These are phyloP conservation scores for Helotiales sp. DNA, from an alignment of 2,329 filamentous ascomycete species.

Conservation along the genomic window DNA sequence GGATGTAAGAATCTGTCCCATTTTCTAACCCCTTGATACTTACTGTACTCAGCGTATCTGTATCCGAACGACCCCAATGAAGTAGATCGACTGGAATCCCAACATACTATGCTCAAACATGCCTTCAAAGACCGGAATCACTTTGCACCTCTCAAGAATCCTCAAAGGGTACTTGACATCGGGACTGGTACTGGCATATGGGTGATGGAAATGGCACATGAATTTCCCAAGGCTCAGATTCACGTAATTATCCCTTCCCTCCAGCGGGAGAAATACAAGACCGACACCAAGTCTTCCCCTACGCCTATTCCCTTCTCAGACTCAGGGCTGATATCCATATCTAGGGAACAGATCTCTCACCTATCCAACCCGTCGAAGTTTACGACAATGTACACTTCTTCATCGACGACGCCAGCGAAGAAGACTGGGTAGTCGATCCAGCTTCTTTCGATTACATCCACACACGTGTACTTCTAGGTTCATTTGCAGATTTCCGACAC, in stretches of 20 bases:
- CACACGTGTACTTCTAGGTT: constrained; percentile 46
- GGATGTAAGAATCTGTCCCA: constrained; percentile 18
- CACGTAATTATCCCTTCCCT: constrained; percentile 39
- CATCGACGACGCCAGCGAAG: constrained; percentile 49
- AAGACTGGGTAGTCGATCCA: constrained; percentile 52
- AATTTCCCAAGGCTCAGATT: constrained; percentile 62
- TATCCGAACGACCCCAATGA: constrained; percentile 56
- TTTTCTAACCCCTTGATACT: background rate
- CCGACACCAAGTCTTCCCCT: background rate
- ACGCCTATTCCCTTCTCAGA: background rate
- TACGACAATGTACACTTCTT: constrained; percentile 77
- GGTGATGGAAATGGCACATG: constrained; percentile 65
- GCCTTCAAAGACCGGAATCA: constrained; percentile 45
- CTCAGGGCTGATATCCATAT: background rate
- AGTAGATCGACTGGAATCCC: constrained; percentile 54
- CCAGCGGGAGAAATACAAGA: background rate
- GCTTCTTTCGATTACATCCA: constrained; percentile 64
- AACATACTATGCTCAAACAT: constrained; percentile 53
- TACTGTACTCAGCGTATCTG: constrained; percentile 31
- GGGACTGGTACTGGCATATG: constrained; percentile 63
- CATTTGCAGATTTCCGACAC: constrained; percentile 34
- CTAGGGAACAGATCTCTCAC: constrained; percentile 66
- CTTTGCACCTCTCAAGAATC: constrained; percentile 49
- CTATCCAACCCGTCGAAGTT: constrained; percentile 68
- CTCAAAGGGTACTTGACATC: constrained; percentile 44